Conservation (phyloP, 768 basidiomycete genomes). For the Megacollybia marginata region DNA sequence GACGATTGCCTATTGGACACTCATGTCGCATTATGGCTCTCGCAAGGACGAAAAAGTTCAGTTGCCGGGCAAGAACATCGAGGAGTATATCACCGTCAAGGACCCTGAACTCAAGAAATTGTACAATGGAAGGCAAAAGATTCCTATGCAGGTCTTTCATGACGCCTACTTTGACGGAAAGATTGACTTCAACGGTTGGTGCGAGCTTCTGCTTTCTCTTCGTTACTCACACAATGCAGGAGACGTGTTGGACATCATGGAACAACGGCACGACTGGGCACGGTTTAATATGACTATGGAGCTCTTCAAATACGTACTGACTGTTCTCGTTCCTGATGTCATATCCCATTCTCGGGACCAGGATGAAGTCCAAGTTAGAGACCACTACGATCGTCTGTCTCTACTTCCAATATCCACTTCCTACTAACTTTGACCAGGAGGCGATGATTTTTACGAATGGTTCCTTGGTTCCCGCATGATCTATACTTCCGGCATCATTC, state of each 20-base stretch:
- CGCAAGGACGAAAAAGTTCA: conserved; percentile 80
- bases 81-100: conserved; percentile 87
- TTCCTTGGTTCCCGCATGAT: conserved; percentile 96
- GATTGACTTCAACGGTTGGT: conserved; percentile 88
- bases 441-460: conserved; percentile 96
- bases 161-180: conserved; percentile 97
- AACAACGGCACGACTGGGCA: conserved; percentile 94
- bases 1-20: conserved; percentile 81
- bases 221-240: conserved; percentile 34
- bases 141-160: conserved; percentile 96
- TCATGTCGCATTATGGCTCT: conserved; percentile 75
- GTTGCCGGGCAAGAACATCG: conserved; percentile 79
- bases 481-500: conserved; percentile 90
- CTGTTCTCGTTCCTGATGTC: conserved; percentile 85
- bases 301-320: conserved; percentile 91
- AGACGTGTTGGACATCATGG: conserved; percentile 89
- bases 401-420: background rate
- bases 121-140: conserved; percentile 83
- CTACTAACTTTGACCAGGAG: conserved; percentile 31
- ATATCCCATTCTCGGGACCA: conserved; percentile 85
- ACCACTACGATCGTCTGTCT: conserved; percentile 83
- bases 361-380: conserved; percentile 93
- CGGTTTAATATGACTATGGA: conserved; percentile 86
- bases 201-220: conserved; percentile 3
- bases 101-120: conserved; percentile 72